Evolutionary conservation across 192 early-diverging fungal species (phyloP).

Genomic region (Backusella circina): DNA sequence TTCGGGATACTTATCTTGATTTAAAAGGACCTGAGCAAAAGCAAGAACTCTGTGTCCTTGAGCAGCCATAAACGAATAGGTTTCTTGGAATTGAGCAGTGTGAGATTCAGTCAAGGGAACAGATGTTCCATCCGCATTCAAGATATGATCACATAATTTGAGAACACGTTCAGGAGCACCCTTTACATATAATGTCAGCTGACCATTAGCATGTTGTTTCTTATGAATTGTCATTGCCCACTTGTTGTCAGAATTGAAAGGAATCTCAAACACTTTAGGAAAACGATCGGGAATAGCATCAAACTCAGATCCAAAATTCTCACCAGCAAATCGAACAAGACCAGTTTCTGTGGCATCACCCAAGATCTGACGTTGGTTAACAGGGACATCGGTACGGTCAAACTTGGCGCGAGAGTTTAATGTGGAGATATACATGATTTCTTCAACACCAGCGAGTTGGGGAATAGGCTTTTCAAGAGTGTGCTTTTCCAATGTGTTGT

Average conservation of each 20-base stretch:
- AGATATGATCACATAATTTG: slow-evolving; percentile 72
- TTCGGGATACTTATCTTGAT: slow-evolving; percentile 64
- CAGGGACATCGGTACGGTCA: slow-evolving; percentile 84
- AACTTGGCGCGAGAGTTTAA: slow-evolving; percentile 89
- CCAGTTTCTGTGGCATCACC: slow-evolving; percentile 97
- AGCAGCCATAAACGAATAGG: slow-evolving; percentile 87
- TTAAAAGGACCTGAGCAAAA: slow-evolving; percentile 79
- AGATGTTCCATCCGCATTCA: slow-evolving; percentile 45
- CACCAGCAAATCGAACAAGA: slow-evolving; percentile 76
- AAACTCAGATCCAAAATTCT: slow-evolving; percentile 63
- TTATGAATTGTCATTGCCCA: slow-evolving; percentile 90
- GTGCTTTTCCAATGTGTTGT: slow-evolving; percentile 47
- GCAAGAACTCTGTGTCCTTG: slow-evolving; percentile 94
- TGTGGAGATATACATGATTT: slow-evolving; percentile 76
- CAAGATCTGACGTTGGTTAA: slow-evolving; percentile 75
- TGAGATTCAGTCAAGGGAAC: slow-evolving; percentile 70
- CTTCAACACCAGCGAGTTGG: slow-evolving; percentile 60
- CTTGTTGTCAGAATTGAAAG: slow-evolving; percentile 96
- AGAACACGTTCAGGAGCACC: slow-evolving; percentile 96
- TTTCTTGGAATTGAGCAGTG: slow-evolving; percentile 59
- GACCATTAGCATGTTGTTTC: slow-evolving; percentile 64
- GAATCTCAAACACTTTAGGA: slow-evolving; percentile 92
- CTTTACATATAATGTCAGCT: slow-evolving; percentile 83
- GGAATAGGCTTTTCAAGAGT: slow-evolving; percentile 19
- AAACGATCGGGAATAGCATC: slow-evolving; percentile 64